phyloP scores from a whole-genome alignment of 75 land plant species.

The Larix kaempferi region DNA sequence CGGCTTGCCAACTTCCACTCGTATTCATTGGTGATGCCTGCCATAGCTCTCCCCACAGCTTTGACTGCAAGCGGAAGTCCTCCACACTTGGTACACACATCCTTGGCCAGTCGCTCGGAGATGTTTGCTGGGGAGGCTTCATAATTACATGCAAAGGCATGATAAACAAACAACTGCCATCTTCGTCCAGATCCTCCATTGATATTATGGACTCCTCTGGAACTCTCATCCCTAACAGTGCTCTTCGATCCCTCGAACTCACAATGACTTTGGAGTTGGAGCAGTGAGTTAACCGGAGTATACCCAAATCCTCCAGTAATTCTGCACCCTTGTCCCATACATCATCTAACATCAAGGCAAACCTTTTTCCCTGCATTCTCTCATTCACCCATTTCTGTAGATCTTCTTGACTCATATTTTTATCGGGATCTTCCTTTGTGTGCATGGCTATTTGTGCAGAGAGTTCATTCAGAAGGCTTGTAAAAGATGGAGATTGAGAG shows the following conservation, averaged over 20 bases:
- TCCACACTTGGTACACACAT: not conserved
- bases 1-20: not conserved
- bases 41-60: not conserved
- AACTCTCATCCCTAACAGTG: not conserved
- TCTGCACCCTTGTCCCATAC: constrained; percentile 3
- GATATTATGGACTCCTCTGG: not conserved
- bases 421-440: not conserved
- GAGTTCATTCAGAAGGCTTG: not conserved
- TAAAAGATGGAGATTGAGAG: not conserved
- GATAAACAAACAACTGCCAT: not conserved
- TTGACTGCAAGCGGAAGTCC: not conserved
- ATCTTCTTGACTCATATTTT: not conserved
- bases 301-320: not conserved
- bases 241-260: not conserved
- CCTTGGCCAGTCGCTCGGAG: not conserved
- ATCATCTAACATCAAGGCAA: not conserved
- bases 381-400: not conserved
- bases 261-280: not conserved
- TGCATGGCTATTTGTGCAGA: not conserved
- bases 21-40: not conserved
- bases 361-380: not conserved
- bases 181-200: not conserved
- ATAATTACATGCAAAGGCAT: not conserved
- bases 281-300: not conserved
- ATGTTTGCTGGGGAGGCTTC: not conserved